These are phyloP conservation scores for Entamoeba histolytica DNA, from an alignment of 208 protist species.

Conservation along the genomic window DNA sequence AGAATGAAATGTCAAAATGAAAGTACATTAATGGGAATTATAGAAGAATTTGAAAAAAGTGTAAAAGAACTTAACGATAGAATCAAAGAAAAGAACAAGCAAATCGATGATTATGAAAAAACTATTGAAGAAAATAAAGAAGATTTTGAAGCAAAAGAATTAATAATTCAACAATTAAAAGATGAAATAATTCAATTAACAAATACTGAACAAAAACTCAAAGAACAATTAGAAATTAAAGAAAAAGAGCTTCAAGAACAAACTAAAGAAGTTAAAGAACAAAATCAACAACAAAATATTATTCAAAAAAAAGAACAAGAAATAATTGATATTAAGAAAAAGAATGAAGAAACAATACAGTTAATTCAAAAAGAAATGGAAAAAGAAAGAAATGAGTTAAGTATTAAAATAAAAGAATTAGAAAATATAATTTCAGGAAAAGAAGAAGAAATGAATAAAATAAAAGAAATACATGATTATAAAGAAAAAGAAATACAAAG, in stretches of 20 bases:
- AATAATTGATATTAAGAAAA: neutral
- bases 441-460: no score
- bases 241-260: neutral
- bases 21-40: neutral
- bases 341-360: neutral
- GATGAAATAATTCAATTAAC: neutral
- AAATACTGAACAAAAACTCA: neutral
- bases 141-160: neutral
- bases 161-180: neutral
- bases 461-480: no score
- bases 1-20: neutral
- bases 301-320: neutral
- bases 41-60: neutral
- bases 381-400: neutral
- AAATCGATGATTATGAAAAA: neutral
- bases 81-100: neutral
- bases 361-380: neutral
- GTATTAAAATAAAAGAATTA: no score
- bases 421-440: no score
- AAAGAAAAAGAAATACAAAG: no score
- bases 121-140: neutral
- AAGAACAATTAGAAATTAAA: neutral
- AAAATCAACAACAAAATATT: neutral
- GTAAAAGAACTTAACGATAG: neutral
- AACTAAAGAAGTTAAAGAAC: neutral